A percentile compares a stretch with the other conserved stretches of the same genome.
These are phyloP conservation scores for Bipolaris victoriae DNA, from an alignment of 2,329 filamentous ascomycete species.

Conservation along the genomic window DNA sequence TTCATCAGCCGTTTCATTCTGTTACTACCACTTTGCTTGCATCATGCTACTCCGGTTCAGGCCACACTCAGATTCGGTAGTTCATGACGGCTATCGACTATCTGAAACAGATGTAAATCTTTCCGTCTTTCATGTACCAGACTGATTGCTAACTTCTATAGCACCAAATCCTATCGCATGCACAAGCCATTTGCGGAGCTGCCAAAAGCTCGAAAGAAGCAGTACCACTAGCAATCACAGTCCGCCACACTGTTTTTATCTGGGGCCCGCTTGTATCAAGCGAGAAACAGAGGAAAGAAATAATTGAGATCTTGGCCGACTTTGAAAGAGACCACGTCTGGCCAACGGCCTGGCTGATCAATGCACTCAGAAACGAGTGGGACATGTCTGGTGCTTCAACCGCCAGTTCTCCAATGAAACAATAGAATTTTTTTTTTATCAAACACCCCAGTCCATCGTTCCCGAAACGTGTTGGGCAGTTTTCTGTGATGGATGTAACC, in stretches of 20 bases:
- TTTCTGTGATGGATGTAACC: neutral
- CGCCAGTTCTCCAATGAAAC: constrained; percentile 3
- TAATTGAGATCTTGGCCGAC: constrained; percentile 30
- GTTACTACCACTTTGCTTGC: constrained; percentile 37
- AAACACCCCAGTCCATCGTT: neutral
- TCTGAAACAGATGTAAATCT: constrained; percentile 31
- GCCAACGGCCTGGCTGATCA: constrained; percentile 43
- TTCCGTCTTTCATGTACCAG: neutral
- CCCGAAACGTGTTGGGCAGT: neutral
- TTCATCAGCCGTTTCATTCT: constrained; percentile 31
- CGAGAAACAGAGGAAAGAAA: constrained; percentile 25
- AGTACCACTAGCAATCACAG: constrained; percentile 30
- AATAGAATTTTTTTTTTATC: neutral
- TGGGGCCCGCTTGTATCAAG: constrained; percentile 33
- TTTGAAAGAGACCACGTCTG: constrained; percentile 36
- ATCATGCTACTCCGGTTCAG: constrained; percentile 41
- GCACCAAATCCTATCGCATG: constrained; percentile 34
- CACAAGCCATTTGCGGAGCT: constrained; percentile 35
- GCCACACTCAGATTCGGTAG: constrained; percentile 37
- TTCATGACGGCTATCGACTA: constrained; percentile 26
- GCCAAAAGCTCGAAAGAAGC: constrained; percentile 34
- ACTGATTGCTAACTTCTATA: constrained; percentile 9
- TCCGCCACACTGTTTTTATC: constrained; percentile 40
- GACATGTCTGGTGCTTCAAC: constrained; percentile 10
- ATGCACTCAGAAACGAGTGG: constrained; percentile 36